Percentiles rank a stretch among this genome's conserved stretches.
Conservation (phyloP, 192 early-diverging fungal genomes). For the Funneliformis mosseae region DNA sequence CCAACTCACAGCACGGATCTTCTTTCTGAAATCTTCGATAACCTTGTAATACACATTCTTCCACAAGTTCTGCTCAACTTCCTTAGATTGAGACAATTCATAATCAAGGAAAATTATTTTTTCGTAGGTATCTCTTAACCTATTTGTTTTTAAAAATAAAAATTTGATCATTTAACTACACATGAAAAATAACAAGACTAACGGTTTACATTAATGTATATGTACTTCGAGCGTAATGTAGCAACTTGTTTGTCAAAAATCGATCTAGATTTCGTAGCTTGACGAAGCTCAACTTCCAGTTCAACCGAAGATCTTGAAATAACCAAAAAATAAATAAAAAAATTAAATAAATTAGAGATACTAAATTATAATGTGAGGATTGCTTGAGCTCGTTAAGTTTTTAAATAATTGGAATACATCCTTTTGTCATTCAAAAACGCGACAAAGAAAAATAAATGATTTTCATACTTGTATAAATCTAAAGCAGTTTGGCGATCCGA, state of each 20-base stretch:
- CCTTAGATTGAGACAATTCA: slow-evolving; percentile 50
- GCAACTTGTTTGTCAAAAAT: slow-evolving; percentile 32
- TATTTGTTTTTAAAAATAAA: slow-evolving; percentile 28
- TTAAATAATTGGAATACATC: background rate
- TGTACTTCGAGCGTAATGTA: slow-evolving; percentile 28
- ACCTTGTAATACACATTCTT: slow-evolving; percentile 55
- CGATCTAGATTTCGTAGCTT: slow-evolving; percentile 20
- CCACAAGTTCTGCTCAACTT: slow-evolving; percentile 51
- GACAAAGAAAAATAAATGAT: background rate
- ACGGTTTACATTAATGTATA: background rate
- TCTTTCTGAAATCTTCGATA: slow-evolving; percentile 53
- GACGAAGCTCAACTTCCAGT: slow-evolving; percentile 27
- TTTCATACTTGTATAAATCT: slow-evolving; percentile 34
- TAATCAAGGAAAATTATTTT: slow-evolving; percentile 47
- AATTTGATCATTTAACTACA: background rate
- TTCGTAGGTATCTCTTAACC: slow-evolving; percentile 49
- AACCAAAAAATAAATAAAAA: background rate
- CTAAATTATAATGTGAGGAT: background rate
- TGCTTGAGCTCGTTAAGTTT: background rate
- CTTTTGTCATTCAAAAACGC: background rate
- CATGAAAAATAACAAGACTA: background rate
- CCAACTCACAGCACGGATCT: slow-evolving; percentile 38
- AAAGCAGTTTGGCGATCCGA: slow-evolving; percentile 23
- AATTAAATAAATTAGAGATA: background rate
- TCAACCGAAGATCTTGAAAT: slow-evolving; percentile 29